Base-by-base conservation (phyloP, 441 rosid genomes). In the Arabidopsis hybrid region DNA sequence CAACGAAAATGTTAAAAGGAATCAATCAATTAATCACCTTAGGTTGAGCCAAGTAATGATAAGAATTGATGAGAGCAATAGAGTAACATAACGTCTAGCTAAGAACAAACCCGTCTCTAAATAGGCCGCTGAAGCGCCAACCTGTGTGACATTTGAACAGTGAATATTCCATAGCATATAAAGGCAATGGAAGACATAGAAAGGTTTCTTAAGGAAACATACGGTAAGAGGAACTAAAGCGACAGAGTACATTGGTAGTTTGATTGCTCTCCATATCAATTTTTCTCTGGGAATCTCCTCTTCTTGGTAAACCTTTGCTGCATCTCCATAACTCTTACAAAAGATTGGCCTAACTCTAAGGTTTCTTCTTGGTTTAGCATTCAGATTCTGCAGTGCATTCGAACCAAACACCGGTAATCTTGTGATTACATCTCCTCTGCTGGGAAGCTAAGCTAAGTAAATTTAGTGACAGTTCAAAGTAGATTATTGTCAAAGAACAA, bases 181-280 rank as follows among this genome's bases (percentile, higher is more conserved):
- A 65, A 45, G 58, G 43, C 13, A 67, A 18, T 16, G 8, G 31
- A 49, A 35, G 39, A 39, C 21, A 12, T 6, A 45, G 1, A 60
- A 8, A 17, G 34, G 47, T 14, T 2, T 63, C 8, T 31, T 0
- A 17, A 60, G 59, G 47, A 40, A 71, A 79, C 92, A 60, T 85
- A 93, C 98, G 0, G 95, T 88, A 34, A 93, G 90, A 81, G 98
- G 98, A 85, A 93, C 67, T 71, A 93, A 83, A 71, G 97, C 98
- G 35, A 93, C 98, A 32, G 92, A 89, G 79, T 90, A 93, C 70
- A 90, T 86, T 8, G 95, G 95, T 74, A 91, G 78, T 77, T 94
- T 94, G 67, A 90, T 64, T 72, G 98, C 96, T 72, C 97, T 90
- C 97, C 96, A 91, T 81, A 94, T 88, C 85, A 91, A 68, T 60